A percentile compares a stretch with the other conserved stretches of the same genome.
Conservation (phyloP, 2,329 filamentous ascomycete species). For the Arthrobotrys megalospora region DNA sequence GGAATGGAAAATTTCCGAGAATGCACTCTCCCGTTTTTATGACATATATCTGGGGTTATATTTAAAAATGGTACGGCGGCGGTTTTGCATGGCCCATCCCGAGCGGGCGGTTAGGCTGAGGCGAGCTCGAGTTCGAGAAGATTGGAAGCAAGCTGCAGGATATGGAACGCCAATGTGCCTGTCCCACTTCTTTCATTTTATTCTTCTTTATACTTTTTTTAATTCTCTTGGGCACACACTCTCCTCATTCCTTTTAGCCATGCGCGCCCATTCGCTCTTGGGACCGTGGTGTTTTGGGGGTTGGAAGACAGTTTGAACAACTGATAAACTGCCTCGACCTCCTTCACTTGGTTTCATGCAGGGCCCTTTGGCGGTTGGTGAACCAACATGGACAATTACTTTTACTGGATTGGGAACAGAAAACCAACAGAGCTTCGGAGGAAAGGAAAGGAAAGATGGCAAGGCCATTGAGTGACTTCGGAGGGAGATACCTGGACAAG, state of each 20-base stretch:
- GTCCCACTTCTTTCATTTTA: slow-evolving; percentile 42
- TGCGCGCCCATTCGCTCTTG: slow-evolving; percentile 4
- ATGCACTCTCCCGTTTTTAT: slow-evolving; percentile 23
- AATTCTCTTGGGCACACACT: slow-evolving; percentile 21
- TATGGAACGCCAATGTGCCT: slow-evolving; percentile 47
- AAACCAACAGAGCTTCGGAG: slow-evolving; percentile 1
- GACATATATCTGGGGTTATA: slow-evolving; percentile 34
- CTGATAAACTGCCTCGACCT: slow-evolving; percentile 19
- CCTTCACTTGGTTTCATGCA: slow-evolving; percentile 18
- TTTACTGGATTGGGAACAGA: slow-evolving; percentile 24
- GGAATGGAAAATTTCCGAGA: slow-evolving; percentile 26
- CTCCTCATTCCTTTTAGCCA: background rate
- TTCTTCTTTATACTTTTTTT: slow-evolving; percentile 19
- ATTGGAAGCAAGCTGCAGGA: slow-evolving; percentile 37
- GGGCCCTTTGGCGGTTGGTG: slow-evolving; percentile 21
- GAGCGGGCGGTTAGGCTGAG: slow-evolving; percentile 42
- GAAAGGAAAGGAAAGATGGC: background rate
- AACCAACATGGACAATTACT: slow-evolving; percentile 21
- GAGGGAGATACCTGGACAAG: slow-evolving; percentile 18
- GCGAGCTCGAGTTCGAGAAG: slow-evolving; percentile 37
- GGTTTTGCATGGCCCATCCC: slow-evolving; percentile 47
- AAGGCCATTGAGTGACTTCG: slow-evolving; percentile 10
- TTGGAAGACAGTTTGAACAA: slow-evolving; percentile 14
- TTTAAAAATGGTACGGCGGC: slow-evolving; percentile 35
- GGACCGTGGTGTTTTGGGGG: background rate